Conservation (phyloP, 495 filamentous ascomycete genomes). For the Cercophora newfieldiana region DNA sequence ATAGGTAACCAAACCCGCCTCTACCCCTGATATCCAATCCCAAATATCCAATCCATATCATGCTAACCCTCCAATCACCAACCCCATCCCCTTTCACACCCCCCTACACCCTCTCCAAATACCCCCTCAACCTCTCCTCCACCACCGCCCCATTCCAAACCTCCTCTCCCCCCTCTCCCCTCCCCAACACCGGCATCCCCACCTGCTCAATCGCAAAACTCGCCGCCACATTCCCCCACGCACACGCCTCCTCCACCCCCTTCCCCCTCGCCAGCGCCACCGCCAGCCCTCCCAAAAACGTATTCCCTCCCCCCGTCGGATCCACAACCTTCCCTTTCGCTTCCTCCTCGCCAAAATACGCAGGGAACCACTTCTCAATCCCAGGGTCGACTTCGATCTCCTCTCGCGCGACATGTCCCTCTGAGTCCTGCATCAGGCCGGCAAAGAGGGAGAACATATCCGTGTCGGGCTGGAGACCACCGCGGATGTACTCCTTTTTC, state of each 20-base stretch:
- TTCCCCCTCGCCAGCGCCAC: conserved; percentile 69
- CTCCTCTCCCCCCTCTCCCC: conserved; percentile 57
- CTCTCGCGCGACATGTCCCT: conserved; percentile 54
- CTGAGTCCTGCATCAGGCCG: conserved; percentile 49
- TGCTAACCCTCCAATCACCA: neutral
- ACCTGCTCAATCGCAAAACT: conserved; percentile 95
- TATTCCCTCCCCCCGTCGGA: conserved; percentile 94
- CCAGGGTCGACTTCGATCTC: conserved; percentile 60
- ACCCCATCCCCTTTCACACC: neutral
- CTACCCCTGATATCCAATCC: too few relatives aligned
- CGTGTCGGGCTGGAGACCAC: conserved; percentile 50
- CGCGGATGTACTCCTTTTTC: conserved; percentile 44
- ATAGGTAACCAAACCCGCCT: too few relatives aligned
- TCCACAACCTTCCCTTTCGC: conserved; percentile 70
- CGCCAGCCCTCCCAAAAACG: conserved; percentile 82
- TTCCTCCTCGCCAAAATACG: conserved; percentile 54
- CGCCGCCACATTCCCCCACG: conserved; percentile 80
- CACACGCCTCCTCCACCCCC: conserved; percentile 65
- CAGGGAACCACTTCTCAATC: conserved; percentile 58
- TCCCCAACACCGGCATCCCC: conserved; percentile 67
- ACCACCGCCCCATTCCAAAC: conserved; percentile 73
- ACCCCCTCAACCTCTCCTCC: conserved; percentile 54
- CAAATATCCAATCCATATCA: neutral
- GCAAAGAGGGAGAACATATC: conserved; percentile 56
- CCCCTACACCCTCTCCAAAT: conserved; percentile 35